phyloP scores from a whole-genome alignment of 2,329 filamentous ascomycete species.

The Mycosphaerelloides madeirae region DNA sequence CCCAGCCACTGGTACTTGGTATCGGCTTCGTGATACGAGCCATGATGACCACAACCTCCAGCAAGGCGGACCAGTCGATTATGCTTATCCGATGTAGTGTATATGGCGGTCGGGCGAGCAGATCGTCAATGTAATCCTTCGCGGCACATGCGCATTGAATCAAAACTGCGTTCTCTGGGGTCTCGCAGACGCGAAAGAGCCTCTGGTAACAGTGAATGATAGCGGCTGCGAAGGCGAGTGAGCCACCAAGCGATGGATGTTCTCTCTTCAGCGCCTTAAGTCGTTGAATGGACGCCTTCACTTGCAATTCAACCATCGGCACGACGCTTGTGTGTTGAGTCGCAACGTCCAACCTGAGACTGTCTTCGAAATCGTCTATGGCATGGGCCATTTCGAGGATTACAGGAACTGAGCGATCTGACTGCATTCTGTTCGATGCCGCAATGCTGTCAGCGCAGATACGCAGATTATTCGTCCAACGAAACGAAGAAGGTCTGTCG shows the following conservation, averaged over 20 bases:
- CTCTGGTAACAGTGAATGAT: constrained; percentile 21
- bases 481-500: constrained; percentile 22
- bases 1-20: constrained; percentile 17
- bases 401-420: constrained; percentile 13
- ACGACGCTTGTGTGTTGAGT: constrained; percentile 6
- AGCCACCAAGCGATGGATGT: constrained; percentile 16
- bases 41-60: constrained; percentile 23
- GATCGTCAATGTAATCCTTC: constrained; percentile 28
- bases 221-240: constrained; percentile 17
- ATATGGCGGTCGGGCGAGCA: constrained; percentile 19
- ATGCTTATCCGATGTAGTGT: constrained; percentile 22
- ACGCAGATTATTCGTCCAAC: constrained; percentile 23
- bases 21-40: constrained; percentile 16
- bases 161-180: constrained; percentile 17
- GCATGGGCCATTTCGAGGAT: constrained; percentile 18
- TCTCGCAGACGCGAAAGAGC: constrained; percentile 14
- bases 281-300: constrained; percentile 17
- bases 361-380: constrained; percentile 20
- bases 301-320: constrained; percentile 15
- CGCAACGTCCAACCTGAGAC: constrained; percentile 10
- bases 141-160: constrained; percentile 24
- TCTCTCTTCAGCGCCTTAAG: constrained; percentile 22
- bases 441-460: constrained; percentile 15
- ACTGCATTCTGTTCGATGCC: constrained; percentile 8
- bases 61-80: constrained; percentile 24